A percentile compares a stretch with the other conserved stretches of the same genome.
Conservation (phyloP, 2,329 filamentous ascomycete genomes). For the Scortechinia acanthostroma region DNA sequence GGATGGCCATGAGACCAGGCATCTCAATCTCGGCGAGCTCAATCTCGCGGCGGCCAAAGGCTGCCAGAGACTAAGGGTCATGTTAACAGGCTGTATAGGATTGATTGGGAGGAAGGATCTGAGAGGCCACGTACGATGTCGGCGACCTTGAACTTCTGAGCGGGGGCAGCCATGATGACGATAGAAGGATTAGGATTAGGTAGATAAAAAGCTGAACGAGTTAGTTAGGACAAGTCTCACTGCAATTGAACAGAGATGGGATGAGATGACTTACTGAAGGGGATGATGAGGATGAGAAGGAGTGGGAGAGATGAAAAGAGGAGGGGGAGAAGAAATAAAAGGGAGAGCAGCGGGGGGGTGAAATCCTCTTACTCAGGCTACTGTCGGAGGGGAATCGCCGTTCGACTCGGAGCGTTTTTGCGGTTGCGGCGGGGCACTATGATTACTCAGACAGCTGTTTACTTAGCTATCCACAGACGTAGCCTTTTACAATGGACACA, state of each 20-base stretch:
- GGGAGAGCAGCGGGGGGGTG: background rate
- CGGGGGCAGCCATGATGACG: conserved; percentile 67
- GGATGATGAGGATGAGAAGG: background rate
- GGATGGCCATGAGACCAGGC: conserved; percentile 95
- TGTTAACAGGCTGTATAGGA: no score
- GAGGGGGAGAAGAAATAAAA: background rate
- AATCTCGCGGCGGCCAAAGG: conserved; percentile 98
- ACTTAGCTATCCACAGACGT: no score
- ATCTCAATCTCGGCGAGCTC: conserved; percentile 95
- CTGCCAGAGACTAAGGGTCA: conserved; percentile 72
- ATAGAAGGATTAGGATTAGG: background rate
- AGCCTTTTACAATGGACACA: no score
- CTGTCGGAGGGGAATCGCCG: background rate
- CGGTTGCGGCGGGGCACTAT: no score
- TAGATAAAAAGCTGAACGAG: no score
- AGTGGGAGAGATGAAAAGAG: background rate
- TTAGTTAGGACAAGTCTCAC: no score
- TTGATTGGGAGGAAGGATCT: background rate
- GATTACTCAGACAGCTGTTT: no score
- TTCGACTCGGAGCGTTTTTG: no score
- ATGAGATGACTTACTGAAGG: no score
- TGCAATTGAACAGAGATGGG: no score
- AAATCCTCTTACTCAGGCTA: background rate
- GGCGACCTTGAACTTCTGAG: conserved; percentile 94
- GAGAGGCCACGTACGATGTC: conserved; percentile 52